Base-by-base conservation (phyloP, 345 rosid species). In the Melastoma malabathricum region DNA sequence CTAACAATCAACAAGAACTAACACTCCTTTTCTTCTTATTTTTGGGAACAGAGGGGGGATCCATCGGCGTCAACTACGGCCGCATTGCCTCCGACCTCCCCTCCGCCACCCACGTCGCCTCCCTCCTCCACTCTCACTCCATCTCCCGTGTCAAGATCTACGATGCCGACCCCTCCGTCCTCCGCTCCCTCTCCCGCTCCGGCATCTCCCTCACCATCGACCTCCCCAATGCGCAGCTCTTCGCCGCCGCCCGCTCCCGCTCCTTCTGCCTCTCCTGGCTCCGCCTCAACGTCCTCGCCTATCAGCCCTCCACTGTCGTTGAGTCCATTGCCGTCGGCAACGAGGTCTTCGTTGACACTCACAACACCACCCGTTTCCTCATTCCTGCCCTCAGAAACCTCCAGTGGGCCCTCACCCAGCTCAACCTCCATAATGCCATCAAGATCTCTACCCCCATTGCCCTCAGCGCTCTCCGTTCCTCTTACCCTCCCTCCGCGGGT, bases 271-370 rank as follows among this genome's bases (percentile, higher is more conserved):
- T 56, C 39, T 19, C 63, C 0, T 92, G 98, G 98, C 80, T 92
- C n/a, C 58, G 84, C 50, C 64, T 63, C 15, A 92, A 92, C 14
- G 79, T 87, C 27, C 89, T 76, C 3, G 81, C 73, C 43, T 81
- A 84, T 64, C 66, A 78, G 53, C 96, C 90, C 0, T 54, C 62
- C 8, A 92, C 98, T 16, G 68, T 77, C 51, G 82, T 92, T 69
- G 96, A 84, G 72, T 81, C 93, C 65, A 77, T 92, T 20, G 98
- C 88, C 6, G 95, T 84, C 0, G 98, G 98, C 0, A 92, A 92
- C 51, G 98, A 92, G 62, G 98, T 92, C 3, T 86, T 90, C 52
- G 96, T 80, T 1, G 98, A 92, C 56, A 51, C 93, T 6, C 83
- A 67, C 62, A 80, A 84, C 72, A 79, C 84, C 4, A 92, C 98